Base-by-base conservation (phyloP, 331 rosid genomes). In the Quercus phellos region DNA sequence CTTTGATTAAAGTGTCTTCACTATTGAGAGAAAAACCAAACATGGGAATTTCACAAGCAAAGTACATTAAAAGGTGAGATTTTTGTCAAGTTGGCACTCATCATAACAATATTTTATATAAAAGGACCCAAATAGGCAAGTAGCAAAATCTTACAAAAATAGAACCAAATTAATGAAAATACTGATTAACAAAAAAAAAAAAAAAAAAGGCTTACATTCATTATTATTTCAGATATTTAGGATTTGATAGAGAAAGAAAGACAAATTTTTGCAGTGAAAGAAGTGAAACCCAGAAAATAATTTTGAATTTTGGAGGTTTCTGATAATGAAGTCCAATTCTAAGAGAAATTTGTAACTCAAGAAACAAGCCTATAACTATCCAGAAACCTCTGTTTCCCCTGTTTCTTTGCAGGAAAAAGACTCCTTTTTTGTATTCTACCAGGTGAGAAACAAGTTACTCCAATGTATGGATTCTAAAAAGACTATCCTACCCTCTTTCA, bases 401-500 rank as follows among this genome's bases (percentile, higher is more conserved):
- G 72, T 56, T 69, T 58, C 46, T 21, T 17, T 63, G 50, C 13
- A 50, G 16, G 55, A 79, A 67, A 67, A 70, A 59, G 67, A 60
- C 59, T 13, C 67, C 70, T 35, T 70, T 12, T 43, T 55, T 79
- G 75, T 46, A 67, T 56, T 72, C 73, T 27, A 72, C 46, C 68
- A 51, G 77, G 72, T 32, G 16, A 70, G 18, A 34, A 53, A 53
- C 53, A 81, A 51, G 35, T 43, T 30, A 50, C 29, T 18, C 27
- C 50, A 6, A 66, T 68, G 13, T 68, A 50, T 32, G 64, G 75
- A 77, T 64, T 73, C 70, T 43, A 51, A 77, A 80, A 80, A 77
- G 77, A 80, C 85, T 74, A 63, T 21, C 72, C 74, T 70, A 50
- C 80, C 85, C 85, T 84, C 82, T 19, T 54, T 54, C 60, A 55